Evolutionary conservation across 2,329 filamentous ascomycete species (phyloP).

Genomic region (Periconia macrospinosa): DNA sequence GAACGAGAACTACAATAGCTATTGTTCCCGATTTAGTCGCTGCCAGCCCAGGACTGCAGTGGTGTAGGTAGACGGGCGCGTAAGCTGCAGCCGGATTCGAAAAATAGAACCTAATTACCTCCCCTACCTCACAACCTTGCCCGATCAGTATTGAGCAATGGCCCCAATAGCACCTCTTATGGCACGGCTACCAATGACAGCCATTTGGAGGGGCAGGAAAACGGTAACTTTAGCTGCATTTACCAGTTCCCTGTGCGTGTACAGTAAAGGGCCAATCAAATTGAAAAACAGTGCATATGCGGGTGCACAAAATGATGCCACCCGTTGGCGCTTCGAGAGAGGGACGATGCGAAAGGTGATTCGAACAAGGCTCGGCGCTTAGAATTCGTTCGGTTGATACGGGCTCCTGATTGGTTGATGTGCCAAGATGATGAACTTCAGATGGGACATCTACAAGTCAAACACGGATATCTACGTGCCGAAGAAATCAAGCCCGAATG

Average conservation of each 20-base stretch:
- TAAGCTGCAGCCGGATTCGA: slow-evolving; percentile 20
- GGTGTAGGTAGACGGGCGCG: slow-evolving; percentile 23
- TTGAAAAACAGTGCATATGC: slow-evolving; percentile 13
- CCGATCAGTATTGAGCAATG: background rate
- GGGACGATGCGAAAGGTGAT: slow-evolving; percentile 21
- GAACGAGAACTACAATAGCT: slow-evolving; percentile 13
- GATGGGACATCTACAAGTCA: background rate
- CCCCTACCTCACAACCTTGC: background rate
- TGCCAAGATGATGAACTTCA: background rate
- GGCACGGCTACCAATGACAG: background rate
- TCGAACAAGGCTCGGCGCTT: slow-evolving; percentile 33
- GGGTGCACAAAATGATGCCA: slow-evolving; percentile 16
- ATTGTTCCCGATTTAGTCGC: slow-evolving; percentile 3
- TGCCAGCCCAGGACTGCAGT: slow-evolving; percentile 6
- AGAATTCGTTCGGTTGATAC: slow-evolving; percentile 4
- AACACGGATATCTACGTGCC: background rate
- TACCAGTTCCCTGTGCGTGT: background rate
- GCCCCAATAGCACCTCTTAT: background rate
- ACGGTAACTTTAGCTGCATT: background rate
- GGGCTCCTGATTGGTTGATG: slow-evolving; percentile 2
- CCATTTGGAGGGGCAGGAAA: background rate
- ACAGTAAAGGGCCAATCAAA: slow-evolving; percentile 16
- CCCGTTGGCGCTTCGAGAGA: slow-evolving; percentile 27
- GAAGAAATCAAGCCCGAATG: too few relatives aligned
- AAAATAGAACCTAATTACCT: slow-evolving; percentile 13